phyloP scores from a whole-genome alignment of 169 alveolate species.

The Cryptosporidium sp. region DNA sequence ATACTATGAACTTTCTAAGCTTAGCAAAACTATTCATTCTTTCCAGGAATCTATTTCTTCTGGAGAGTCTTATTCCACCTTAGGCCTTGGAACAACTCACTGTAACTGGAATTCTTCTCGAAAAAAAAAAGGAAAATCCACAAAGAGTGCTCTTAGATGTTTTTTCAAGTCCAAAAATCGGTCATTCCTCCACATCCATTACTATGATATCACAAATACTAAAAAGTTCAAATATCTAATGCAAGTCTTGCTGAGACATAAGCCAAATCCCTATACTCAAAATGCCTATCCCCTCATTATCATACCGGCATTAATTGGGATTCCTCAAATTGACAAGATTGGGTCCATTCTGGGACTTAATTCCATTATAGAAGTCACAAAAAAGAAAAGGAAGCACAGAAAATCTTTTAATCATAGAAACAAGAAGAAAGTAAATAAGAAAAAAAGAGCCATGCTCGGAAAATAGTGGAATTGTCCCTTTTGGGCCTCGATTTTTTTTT shows the following conservation, averaged over 20 bases:
- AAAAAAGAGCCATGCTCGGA: background rate
- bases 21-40: conserved; percentile 9
- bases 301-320: conserved; percentile 41
- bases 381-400: background rate
- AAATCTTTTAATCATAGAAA: background rate
- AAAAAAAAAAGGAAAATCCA: background rate
- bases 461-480: background rate
- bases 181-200: conserved; percentile 34
- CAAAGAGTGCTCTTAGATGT: conserved; percentile 4
- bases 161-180: conserved; percentile 9
- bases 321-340: conserved; percentile 30
- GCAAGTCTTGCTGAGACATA: background rate
- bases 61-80: background rate
- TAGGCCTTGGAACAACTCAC: background rate
- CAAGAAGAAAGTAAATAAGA: background rate
- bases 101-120: conserved; percentile 16
- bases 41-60: conserved; percentile 18
- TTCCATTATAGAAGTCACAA: conserved; percentile 19
- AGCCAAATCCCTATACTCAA: conserved; percentile 4
- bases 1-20: background rate
- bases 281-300: conserved; percentile 35
- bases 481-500: background rate
- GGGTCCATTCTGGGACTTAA: conserved; percentile 49
- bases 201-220: conserved; percentile 12
- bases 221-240: background rate